These are phyloP conservation scores for Colletotrichum lindemuthianum DNA, from an alignment of 2,329 filamentous ascomycete genomes.

Conservation along the genomic window DNA sequence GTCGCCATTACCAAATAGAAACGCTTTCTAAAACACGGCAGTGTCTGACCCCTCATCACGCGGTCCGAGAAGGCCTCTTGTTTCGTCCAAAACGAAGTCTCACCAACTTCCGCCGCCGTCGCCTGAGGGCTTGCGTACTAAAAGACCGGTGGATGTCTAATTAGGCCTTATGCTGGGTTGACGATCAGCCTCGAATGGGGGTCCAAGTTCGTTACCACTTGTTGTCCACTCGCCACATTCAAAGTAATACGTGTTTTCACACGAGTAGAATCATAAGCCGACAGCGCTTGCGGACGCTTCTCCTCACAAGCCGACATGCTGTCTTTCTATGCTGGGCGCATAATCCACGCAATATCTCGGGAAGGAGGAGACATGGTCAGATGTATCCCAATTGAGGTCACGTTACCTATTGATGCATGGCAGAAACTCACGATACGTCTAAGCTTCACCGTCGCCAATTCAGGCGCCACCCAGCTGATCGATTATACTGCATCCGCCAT, in stretches of 20 bases:
- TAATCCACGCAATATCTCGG: slow-evolving; percentile 3
- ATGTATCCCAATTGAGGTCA: not conserved
- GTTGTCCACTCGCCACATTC: not conserved
- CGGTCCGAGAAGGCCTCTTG: slow-evolving; percentile 27
- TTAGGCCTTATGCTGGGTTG: not conserved
- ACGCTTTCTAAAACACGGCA: slow-evolving; percentile 34
- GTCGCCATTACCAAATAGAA: slow-evolving; percentile 35
- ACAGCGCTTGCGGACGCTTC: not conserved
- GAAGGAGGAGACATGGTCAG: slow-evolving; percentile 5
- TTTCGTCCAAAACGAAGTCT: slow-evolving; percentile 25
- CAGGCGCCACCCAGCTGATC: too few species aligned
- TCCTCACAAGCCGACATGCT: not conserved
- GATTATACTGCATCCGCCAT: too few species aligned
- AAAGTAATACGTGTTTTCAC: too few species aligned
- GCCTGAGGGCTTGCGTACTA: slow-evolving; percentile 25
- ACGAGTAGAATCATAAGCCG: too few species aligned
- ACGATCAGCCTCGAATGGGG: not conserved
- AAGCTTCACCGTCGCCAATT: too few species aligned
- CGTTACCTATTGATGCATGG: too few species aligned
- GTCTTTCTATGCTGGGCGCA: not conserved
- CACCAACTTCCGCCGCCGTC: slow-evolving; percentile 14
- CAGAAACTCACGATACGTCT: too few species aligned
- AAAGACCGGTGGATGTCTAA: slow-evolving; percentile 9
- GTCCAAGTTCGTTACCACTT: not conserved
- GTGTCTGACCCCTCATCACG: slow-evolving; percentile 30